Percentiles rank a stretch among this genome's conserved stretches.
phyloP scores from a whole-genome alignment of 1,284 basidiomycete species.

The Apiotrichum porosum region DNA sequence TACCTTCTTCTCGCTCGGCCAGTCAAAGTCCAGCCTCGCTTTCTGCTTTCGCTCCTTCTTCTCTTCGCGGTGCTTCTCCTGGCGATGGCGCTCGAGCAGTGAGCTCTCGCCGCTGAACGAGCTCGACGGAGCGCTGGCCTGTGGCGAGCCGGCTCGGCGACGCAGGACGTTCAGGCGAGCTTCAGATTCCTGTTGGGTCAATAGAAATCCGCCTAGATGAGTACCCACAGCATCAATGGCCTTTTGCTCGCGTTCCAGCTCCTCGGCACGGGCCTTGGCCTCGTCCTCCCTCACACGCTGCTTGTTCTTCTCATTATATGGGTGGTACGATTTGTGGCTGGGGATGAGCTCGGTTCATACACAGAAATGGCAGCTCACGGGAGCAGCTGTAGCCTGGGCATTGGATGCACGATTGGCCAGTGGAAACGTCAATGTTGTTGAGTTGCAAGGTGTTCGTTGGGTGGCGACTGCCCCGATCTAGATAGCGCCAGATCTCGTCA shows the following conservation, averaged over 20 bases:
- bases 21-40: conserved; percentile 42
- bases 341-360: neutral
- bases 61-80: conserved; percentile 28
- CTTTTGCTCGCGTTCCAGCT: conserved; percentile 33
- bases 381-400: conserved; percentile 48
- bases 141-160: conserved; percentile 32
- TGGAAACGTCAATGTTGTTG: neutral
- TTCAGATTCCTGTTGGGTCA: conserved; percentile 28
- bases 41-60: conserved; percentile 21
- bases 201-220: neutral
- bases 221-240: conserved; percentile 37
- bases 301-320: conserved; percentile 50
- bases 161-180: conserved; percentile 37
- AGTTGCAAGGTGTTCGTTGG: neutral
- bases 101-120: neutral
- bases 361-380: conserved; percentile 28
- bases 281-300: conserved; percentile 49
- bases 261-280: conserved; percentile 40
- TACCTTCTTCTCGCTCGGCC: conserved; percentile 31
- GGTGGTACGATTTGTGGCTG: conserved; percentile 51
- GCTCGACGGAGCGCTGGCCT: neutral
- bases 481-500: neutral
- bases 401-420: conserved; percentile 16
- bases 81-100: conserved; percentile 33
- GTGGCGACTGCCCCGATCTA: no score